Evolutionary conservation across 352 stramenopile species (phyloP), one percentile per base, ranked within the genome.

Genomic region (Pythium pyrilobum): DNA sequence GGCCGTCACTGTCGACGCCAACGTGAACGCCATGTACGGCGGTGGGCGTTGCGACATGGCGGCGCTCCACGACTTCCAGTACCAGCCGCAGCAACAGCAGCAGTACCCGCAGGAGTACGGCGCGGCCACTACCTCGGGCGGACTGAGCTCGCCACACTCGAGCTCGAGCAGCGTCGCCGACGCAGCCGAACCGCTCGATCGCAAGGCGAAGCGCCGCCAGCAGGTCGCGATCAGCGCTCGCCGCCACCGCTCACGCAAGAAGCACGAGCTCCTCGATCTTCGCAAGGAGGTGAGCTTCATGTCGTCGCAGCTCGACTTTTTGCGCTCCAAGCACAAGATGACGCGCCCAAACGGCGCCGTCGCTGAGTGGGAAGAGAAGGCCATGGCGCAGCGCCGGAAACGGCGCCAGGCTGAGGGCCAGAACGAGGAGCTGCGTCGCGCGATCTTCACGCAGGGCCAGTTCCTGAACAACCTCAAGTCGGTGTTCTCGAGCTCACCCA

Each of bases 201-300:
- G 67, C 53, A 79, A 79, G 56, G 67, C 67, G 39, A 69, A 69
- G 43, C 67, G 72, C 0, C 69, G 72, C 50, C 60, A 71, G 34
- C 72, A 82, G 43, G 72, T 77, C 39, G 72, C 72, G 11, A 72
- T 73, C 37, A 78, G 67, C 46, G 69, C 69, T 1, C 72, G 72
- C 6, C 72, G 67, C 38, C 67, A 82, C 20, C 72, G 72, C n/a
- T 75, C 61, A 12, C 69, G 72, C 58, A 82, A 82, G 56, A 82
- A 82, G 72, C 71, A 50, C 46, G 71, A 81, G 49, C 64, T 81
- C 49, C 63, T 72, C 18, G 71, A 67, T 40, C 49, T 86, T 29
- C 71, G 70, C 40, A 74, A 72, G 28, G 65, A 83, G 52, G 65
- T 71, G 23, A 59, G 52, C 24, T 61, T 66, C 37, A 45, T 82